A percentile compares a stretch with the other conserved stretches of the same genome.
These are phyloP conservation scores for Jaapia argillacea DNA, from an alignment of 768 basidiomycete species.

Conservation along the genomic window DNA sequence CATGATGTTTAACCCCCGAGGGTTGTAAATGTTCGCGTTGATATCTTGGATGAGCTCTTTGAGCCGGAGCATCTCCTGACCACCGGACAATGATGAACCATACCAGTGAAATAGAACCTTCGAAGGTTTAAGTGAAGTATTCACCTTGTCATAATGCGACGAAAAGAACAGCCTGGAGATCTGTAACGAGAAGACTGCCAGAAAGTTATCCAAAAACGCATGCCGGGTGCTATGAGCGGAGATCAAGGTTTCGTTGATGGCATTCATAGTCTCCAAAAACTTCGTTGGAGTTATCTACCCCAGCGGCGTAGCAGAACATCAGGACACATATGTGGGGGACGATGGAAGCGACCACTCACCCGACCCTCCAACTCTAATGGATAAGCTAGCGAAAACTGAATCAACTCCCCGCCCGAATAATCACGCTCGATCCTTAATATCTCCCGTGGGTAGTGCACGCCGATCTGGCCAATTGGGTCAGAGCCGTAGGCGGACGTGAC, in stretches of 20 bases:
- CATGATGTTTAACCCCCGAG: constrained; percentile 76
- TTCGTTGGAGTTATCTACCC: constrained; percentile 80
- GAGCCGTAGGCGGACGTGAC: constrained; percentile 75
- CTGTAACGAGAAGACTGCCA: constrained; percentile 76
- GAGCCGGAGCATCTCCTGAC: constrained; percentile 71
- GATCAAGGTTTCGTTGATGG: constrained; percentile 82
- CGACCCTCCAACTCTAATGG: constrained; percentile 90
- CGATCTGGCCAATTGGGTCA: constrained; percentile 74
- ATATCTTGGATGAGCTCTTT: constrained; percentile 50
- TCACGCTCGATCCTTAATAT: constrained; percentile 89
- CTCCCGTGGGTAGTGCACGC: constrained; percentile 85
- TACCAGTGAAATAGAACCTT: not conserved
- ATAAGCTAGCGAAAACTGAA: constrained; percentile 84
- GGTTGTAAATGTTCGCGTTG: constrained; percentile 74
- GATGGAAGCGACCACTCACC: constrained; percentile 57
- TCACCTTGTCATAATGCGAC: constrained; percentile 78
- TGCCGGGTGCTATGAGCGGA: constrained; percentile 73
- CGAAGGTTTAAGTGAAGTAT: no score
- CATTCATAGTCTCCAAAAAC: constrained; percentile 84
- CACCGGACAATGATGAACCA: not conserved
- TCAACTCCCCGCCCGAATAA: constrained; percentile 81
- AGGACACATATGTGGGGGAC: no score
- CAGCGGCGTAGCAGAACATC: not conserved
- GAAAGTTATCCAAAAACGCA: constrained; percentile 67
- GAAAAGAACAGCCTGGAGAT: constrained; percentile 56